A percentile compares a stretch with the other conserved stretches of the same genome.
Conservation (phyloP, 2,329 filamentous ascomycete genomes). For the Arthrobotrys sphaeroides region DNA sequence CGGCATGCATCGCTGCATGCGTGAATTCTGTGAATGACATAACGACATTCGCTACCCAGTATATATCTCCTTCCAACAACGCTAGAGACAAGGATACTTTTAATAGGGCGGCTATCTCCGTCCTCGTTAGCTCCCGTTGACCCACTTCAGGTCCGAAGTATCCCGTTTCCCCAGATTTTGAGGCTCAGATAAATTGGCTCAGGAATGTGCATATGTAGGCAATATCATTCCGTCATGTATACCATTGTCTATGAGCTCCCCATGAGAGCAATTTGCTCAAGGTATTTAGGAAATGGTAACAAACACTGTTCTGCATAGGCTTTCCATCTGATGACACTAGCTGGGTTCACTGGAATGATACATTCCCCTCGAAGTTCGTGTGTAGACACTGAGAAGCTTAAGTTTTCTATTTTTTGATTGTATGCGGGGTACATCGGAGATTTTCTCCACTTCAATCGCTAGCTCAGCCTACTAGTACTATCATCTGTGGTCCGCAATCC, state of each 20-base stretch:
- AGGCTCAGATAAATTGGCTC: neutral
- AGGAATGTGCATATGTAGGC: neutral
- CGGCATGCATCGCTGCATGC: neutral
- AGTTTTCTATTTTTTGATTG: no score
- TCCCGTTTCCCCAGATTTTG: constrained; percentile 9
- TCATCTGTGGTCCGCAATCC: neutral
- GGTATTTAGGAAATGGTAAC: no score
- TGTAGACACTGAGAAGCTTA: neutral
- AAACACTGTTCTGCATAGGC: no score
- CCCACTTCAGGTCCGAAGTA: neutral
- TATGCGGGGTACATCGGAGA: neutral
- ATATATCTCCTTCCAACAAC: neutral
- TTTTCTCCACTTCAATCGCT: neutral
- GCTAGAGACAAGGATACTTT: neutral
- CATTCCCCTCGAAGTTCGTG: no score
- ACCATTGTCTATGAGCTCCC: no score
- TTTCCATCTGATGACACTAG: no score
- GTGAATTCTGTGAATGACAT: neutral
- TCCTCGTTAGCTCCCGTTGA: neutral
- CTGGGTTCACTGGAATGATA: no score
- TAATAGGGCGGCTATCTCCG: neutral
- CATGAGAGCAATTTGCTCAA: no score
- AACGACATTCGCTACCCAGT: neutral
- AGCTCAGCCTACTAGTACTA: neutral
- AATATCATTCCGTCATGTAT: no score